Percentiles rank a stretch among this genome's conserved stretches.
Conservation (phyloP, 2,329 filamentous ascomycete species). For the Taxawa tesnikishii region DNA sequence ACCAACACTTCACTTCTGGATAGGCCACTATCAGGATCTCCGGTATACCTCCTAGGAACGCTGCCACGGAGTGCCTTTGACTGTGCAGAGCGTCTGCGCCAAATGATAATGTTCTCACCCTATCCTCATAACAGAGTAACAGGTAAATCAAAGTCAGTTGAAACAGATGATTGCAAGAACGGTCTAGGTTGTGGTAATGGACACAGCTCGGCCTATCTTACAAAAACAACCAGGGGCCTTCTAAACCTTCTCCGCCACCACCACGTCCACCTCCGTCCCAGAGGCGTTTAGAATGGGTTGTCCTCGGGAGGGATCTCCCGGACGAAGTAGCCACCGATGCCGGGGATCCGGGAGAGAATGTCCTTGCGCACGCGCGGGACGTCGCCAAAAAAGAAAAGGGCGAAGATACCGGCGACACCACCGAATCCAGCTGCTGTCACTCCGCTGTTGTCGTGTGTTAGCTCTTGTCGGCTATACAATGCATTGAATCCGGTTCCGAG, state of each 20-base stretch:
- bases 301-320: slow-evolving; percentile 49
- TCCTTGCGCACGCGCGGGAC: slow-evolving; percentile 50
- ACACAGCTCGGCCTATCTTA: slow-evolving; percentile 2
- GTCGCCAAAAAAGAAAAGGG: slow-evolving; percentile 53
- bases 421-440: slow-evolving; percentile 43
- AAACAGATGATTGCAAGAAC: background rate
- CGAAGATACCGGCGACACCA: slow-evolving; percentile 44
- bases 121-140: background rate
- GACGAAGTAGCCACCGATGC: slow-evolving; percentile 45
- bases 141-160: too few relatives aligned
- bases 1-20: too few relatives aligned
- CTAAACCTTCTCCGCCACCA: slow-evolving; percentile 2
- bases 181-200: slow-evolving; percentile 1
- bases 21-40: too few relatives aligned
- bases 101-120: background rate
- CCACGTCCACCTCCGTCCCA: background rate
- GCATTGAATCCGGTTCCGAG: too few relatives aligned
- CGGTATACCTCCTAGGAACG: too few relatives aligned
- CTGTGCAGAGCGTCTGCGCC: too few relatives aligned
- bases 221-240: background rate
- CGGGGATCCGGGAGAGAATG: slow-evolving; percentile 47
- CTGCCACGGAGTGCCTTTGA: too few relatives aligned
- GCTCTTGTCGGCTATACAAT: background rate
- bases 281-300: slow-evolving; percentile 39
- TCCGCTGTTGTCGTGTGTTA: slow-evolving; percentile 16